Evolutionary conservation across 257 asterid species (phyloP).

Genomic region (Gynochthodes officinalis): DNA sequence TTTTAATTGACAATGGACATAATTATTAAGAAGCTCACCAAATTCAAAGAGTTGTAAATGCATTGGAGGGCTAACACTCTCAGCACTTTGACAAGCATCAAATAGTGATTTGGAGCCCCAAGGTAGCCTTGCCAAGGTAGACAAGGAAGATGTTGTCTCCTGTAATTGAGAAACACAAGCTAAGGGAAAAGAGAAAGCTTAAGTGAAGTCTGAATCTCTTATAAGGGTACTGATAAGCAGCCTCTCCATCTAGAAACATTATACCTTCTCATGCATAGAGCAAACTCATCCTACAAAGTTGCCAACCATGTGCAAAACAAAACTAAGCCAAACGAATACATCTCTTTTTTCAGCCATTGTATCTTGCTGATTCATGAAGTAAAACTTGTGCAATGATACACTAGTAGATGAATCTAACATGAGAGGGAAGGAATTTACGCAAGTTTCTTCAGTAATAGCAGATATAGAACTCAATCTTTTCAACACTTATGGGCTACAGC

Average conservation of each 20-base stretch:
- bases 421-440: background rate
- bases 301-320: background rate
- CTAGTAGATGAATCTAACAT: background rate
- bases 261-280: too few relatives aligned
- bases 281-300: background rate
- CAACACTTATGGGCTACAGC: background rate
- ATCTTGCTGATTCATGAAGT: background rate
- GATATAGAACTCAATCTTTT: too few relatives aligned
- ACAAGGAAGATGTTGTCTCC: slow-evolving; percentile 64
- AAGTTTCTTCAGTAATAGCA: background rate
- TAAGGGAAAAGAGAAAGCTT: background rate
- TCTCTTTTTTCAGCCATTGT: background rate
- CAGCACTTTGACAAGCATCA: slow-evolving; percentile 21
- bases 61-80: slow-evolving; percentile 37
- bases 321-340: background rate
- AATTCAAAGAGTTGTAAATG: slow-evolving; percentile 67
- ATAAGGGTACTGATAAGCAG: too few relatives aligned
- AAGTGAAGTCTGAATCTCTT: background rate
- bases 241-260: too few relatives aligned
- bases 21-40: slow-evolving; percentile 32
- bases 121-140: slow-evolving; percentile 64
- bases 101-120: slow-evolving; percentile 64
- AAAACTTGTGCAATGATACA: background rate
- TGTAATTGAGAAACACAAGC: slow-evolving; percentile 22
- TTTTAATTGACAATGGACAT: background rate